These are phyloP conservation scores for Paramyrothecium sp. DNA, from an alignment of 2,329 filamentous ascomycete species.

Conservation along the genomic window DNA sequence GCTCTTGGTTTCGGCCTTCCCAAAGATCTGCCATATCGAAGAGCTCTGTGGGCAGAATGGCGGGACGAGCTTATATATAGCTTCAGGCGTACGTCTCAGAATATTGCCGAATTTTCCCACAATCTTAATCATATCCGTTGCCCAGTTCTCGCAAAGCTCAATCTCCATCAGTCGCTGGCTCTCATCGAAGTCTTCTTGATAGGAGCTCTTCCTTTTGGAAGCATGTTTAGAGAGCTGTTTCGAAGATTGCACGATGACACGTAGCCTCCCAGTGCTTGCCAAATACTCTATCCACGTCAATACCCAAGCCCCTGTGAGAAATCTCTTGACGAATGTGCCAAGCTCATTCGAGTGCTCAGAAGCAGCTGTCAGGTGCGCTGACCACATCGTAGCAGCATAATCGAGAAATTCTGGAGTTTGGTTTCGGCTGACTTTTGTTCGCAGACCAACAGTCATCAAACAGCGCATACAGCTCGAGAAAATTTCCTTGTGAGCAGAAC, in stretches of 20 bases:
- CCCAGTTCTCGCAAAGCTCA: conserved; percentile 28
- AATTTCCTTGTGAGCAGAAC: conserved; percentile 14
- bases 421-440: conserved; percentile 6
- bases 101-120: conserved; percentile 30
- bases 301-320: not conserved
- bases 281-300: not conserved
- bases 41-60: conserved; percentile 36
- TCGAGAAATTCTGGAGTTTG: conserved; percentile 10
- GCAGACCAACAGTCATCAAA: conserved; percentile 12
- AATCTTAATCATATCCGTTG: conserved; percentile 30
- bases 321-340: not conserved
- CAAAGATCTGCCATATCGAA: conserved; percentile 29
- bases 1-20: conserved; percentile 11
- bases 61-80: conserved; percentile 35
- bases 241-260: not conserved
- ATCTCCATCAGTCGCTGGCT: conserved; percentile 13
- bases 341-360: not conserved
- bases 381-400: conserved; percentile 16
- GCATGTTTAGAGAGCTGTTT: conserved; percentile 12
- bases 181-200: not conserved
- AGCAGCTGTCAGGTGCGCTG: not conserved
- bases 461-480: conserved; percentile 16
- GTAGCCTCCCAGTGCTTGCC: not conserved
- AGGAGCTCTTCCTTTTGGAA: not conserved
- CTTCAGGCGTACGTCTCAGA: conserved; percentile 21